A percentile compares a stretch with the other conserved stretches of the same genome.
Conservation (phyloP, 345 rosid genomes). For the Populus simonii region DNA sequence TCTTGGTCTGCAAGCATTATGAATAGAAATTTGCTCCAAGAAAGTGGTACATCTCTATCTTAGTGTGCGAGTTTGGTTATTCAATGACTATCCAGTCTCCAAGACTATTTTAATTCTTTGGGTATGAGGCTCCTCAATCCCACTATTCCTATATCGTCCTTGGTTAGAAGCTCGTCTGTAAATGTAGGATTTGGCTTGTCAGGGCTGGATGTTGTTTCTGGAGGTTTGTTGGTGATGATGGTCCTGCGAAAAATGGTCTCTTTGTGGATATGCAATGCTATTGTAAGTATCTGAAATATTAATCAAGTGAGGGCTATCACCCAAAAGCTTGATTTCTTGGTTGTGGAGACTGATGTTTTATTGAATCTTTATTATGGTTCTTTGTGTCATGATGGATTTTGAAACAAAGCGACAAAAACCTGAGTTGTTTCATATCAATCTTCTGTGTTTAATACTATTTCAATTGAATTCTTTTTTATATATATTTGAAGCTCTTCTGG, state of each 20-base stretch:
- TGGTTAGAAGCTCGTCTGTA: background rate
- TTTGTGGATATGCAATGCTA: constrained; percentile 2
- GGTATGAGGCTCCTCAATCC: background rate
- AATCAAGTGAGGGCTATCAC: constrained; percentile 4
- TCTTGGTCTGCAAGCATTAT: constrained; percentile 4
- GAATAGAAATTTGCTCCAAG: constrained; percentile 19
- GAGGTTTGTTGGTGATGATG: background rate
- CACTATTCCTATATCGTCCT: background rate
- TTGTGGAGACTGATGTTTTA: constrained; percentile 12
- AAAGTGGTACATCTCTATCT: background rate
- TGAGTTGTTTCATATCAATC: background rate
- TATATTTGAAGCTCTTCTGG: background rate
- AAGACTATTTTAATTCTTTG: constrained; percentile 4
- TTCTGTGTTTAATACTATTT: background rate
- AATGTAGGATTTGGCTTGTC: background rate
- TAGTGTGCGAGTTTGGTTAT: constrained; percentile 7
- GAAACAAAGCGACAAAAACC: background rate
- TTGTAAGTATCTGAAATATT: constrained; percentile 10
- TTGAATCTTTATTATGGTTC: background rate
- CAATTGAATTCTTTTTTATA: background rate
- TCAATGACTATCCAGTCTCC: constrained; percentile 19
- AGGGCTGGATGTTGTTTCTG: background rate
- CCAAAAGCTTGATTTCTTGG: constrained; percentile 9
- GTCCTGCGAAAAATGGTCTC: background rate
- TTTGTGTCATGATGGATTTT: background rate